These are phyloP conservation scores for Trichopus zeylanicus DNA, from an alignment of 116 monocot genomes.

Conservation along the genomic window DNA sequence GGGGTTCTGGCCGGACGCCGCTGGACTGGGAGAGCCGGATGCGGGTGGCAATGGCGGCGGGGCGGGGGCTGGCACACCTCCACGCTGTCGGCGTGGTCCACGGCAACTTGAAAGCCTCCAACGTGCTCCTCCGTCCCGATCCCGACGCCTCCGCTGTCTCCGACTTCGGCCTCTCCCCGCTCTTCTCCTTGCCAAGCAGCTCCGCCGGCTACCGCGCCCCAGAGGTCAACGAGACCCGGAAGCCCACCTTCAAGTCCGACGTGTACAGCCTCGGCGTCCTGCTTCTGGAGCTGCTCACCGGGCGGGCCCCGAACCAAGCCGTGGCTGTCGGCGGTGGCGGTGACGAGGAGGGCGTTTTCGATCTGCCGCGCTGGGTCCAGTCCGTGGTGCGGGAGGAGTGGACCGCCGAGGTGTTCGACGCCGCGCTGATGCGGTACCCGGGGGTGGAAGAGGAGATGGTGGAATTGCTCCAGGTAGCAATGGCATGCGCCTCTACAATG, in stretches of 20 bases:
- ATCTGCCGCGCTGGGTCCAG: conserved; percentile 23
- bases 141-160: conserved; percentile 10
- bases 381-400: conserved; percentile 55
- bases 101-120: conserved; percentile 29
- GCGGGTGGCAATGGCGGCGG: conserved; percentile 30
- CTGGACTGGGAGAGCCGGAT: conserved; percentile 77
- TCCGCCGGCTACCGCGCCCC: conserved; percentile 22
- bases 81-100: conserved; percentile 14
- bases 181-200: too few species aligned
- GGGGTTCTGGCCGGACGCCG: conserved; percentile 58
- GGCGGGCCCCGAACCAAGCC: conserved; percentile 8
- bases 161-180: conserved; percentile 3
- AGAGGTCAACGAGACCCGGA: conserved; percentile 10
- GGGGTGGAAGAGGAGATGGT: conserved; percentile 45
- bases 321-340: background rate
- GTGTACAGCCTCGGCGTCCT: background rate
- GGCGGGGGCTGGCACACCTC: conserved; percentile 17
- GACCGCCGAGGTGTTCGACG: conserved; percentile 50
- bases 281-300: conserved; percentile 15
- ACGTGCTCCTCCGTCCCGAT: conserved; percentile 17
- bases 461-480: conserved; percentile 41
- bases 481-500: conserved; percentile 35
- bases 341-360: background rate
- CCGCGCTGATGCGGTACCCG: conserved; percentile 15
- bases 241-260: conserved; percentile 4